Evolutionary conservation across 2,329 filamentous ascomycete genomes (phyloP).

Genomic region (Dactylellina haptotyla): DNA sequence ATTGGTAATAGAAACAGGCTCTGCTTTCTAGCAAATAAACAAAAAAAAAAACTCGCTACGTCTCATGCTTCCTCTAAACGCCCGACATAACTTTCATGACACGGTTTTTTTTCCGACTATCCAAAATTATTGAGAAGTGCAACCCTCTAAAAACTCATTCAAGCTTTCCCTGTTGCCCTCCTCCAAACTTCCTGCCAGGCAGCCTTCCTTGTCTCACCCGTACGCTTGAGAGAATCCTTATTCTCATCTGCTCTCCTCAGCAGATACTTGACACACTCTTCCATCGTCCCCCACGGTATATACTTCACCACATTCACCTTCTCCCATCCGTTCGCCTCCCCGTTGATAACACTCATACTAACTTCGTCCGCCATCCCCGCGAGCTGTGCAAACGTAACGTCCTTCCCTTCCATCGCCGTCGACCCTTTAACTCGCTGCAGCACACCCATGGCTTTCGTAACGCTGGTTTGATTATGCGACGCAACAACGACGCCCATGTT

Average conservation of each 20-base stretch:
- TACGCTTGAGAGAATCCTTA: slow-evolving; percentile 74
- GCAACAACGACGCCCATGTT: slow-evolving; percentile 74
- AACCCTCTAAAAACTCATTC: background rate
- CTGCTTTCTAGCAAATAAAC: background rate
- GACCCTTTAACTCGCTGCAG: slow-evolving; percentile 63
- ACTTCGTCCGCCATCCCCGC: slow-evolving; percentile 97
- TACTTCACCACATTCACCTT: slow-evolving; percentile 70
- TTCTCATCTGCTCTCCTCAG: slow-evolving; percentile 78
- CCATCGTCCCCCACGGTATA: slow-evolving; percentile 74
- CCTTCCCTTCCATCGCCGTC: slow-evolving; percentile 59
- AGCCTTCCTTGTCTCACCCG: slow-evolving; percentile 70
- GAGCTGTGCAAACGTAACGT: slow-evolving; percentile 75
- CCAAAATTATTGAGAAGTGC: background rate
- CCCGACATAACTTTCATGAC: background rate
- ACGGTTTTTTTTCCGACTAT: background rate
- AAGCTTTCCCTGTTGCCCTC: slow-evolving; percentile 62
- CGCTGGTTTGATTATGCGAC: slow-evolving; percentile 81
- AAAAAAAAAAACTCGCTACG: background rate
- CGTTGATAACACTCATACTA: slow-evolving; percentile 55
- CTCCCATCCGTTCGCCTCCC: slow-evolving; percentile 50
- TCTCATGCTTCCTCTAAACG: background rate
- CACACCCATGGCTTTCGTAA: slow-evolving; percentile 67
- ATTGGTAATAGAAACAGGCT: background rate
- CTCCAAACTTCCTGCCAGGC: slow-evolving; percentile 72
- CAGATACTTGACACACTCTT: slow-evolving; percentile 84